Conservation (phyloP, 345 rosid species). For the Brassica cretica region DNA sequence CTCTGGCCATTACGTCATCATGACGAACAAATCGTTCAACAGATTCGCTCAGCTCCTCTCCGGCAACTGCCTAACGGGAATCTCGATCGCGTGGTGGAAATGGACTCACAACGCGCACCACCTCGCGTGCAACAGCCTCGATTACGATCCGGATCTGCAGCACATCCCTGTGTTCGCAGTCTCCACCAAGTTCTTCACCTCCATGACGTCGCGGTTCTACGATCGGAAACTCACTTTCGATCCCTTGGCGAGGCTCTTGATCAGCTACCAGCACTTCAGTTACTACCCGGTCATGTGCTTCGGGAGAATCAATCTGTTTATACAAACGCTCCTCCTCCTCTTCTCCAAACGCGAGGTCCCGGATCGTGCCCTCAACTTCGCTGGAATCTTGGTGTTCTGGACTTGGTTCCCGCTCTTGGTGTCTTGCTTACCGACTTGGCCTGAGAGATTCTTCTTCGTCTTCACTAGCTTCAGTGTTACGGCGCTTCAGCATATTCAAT, state of each 20-base stretch:
- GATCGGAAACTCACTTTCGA: constrained; percentile 68
- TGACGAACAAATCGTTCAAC: constrained; percentile 54
- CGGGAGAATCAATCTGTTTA: constrained; percentile 74
- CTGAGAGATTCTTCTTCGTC: constrained; percentile 73
- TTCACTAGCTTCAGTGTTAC: constrained; percentile 69
- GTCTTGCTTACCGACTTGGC: constrained; percentile 76
- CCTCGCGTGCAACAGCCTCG: constrained; percentile 85
- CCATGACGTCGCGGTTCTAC: constrained; percentile 66
- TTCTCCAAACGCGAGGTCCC: constrained; percentile 62
- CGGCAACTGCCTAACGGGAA: constrained; percentile 90
- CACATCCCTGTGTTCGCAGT: constrained; percentile 94
- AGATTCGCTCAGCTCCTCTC: constrained; percentile 62
- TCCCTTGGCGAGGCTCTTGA: constrained; percentile 59
- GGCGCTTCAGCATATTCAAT: constrained; percentile 79
- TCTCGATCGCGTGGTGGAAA: constrained; percentile 99
- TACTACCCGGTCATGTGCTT: constrained; percentile 89
- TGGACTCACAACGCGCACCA: constrained; percentile 99
- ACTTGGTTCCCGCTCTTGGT: constrained; percentile 92
- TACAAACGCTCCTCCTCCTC: constrained; percentile 72
- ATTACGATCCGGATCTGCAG: constrained; percentile 93
- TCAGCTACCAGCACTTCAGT: constrained; percentile 85
- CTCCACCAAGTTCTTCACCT: constrained; percentile 59
- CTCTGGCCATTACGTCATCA: constrained; percentile 88
- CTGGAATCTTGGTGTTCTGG: constrained; percentile 81
- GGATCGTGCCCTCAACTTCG: constrained; percentile 67